These are phyloP conservation scores for Viola pubescens DNA, from an alignment of 441 rosid genomes.

Conservation along the genomic window DNA sequence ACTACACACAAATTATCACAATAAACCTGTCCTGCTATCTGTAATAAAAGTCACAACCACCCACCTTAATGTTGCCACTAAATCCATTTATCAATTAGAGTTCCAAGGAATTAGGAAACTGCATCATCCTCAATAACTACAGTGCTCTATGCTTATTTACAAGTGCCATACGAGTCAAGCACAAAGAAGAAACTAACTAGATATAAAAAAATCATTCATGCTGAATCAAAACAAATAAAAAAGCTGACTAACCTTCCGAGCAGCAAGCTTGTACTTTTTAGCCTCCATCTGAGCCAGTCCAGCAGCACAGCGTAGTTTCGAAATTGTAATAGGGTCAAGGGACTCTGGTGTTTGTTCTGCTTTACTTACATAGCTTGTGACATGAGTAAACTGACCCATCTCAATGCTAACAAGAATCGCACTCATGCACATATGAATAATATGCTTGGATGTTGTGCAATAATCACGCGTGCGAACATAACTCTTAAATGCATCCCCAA, in stretches of 20 bases:
- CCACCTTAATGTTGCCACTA: neutral
- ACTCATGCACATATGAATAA: slow-evolving; percentile 88
- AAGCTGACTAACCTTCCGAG: slow-evolving; percentile 66
- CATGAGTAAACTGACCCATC: slow-evolving; percentile 95
- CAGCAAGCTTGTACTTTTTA: slow-evolving; percentile 93
- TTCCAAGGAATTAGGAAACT: too few species aligned
- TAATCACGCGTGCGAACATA: slow-evolving; percentile 88
- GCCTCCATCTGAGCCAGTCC: slow-evolving; percentile 87
- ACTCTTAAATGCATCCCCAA: slow-evolving; percentile 83
- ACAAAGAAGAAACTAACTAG: neutral
- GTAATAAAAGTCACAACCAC: neutral
- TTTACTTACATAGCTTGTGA: slow-evolving; percentile 79
- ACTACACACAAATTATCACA: too few species aligned
- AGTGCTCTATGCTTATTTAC: neutral
- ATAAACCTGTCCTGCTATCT: neutral
- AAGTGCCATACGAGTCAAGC: neutral
- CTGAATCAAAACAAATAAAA: neutral
- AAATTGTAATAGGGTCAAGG: slow-evolving; percentile 50
- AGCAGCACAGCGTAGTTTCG: slow-evolving; percentile 85
- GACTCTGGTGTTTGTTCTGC: slow-evolving; percentile 86
- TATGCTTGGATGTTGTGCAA: slow-evolving; percentile 93
- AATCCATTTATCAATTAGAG: too few species aligned
- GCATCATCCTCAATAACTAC: neutral
- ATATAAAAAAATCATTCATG: neutral
- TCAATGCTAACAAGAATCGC: slow-evolving; percentile 93